phyloP scores from a whole-genome alignment of 495 filamentous ascomycete genomes.

The Halenospora varia region DNA sequence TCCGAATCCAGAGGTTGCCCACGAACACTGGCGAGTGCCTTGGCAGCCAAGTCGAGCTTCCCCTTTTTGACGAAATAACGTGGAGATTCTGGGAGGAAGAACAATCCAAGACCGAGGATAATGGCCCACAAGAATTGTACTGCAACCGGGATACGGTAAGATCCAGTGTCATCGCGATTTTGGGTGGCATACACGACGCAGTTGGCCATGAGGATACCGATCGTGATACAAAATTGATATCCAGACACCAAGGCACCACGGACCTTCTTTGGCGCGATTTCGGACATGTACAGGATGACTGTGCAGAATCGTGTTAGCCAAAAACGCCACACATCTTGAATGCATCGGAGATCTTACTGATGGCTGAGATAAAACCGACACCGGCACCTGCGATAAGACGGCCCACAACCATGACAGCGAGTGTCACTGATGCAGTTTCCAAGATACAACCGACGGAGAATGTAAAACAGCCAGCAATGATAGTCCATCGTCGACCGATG shows the following conservation, averaged over 20 bases:
- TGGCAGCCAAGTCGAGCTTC: conserved; percentile 58
- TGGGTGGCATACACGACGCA: conserved; percentile 67
- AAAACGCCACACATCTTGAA: conserved; percentile 37
- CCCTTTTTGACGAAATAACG: conserved; percentile 75
- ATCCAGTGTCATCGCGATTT: conserved; percentile 54
- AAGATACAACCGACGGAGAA: conserved; percentile 77
- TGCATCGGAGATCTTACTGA: conserved; percentile 54
- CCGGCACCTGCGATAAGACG: conserved; percentile 78
- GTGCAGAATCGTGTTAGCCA: neutral
- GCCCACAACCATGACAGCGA: conserved; percentile 69
- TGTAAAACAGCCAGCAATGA: conserved; percentile 60
- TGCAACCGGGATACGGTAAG: conserved; percentile 67
- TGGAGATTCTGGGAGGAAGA: conserved; percentile 77
- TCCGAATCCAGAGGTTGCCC: conserved; percentile 60
- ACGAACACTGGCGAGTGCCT: conserved; percentile 62
- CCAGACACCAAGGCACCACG: conserved; percentile 65
- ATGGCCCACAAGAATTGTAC: conserved; percentile 65
- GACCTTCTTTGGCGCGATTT: conserved; percentile 57
- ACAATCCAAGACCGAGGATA: conserved; percentile 62
- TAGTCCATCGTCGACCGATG: conserved; percentile 66
- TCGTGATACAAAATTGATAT: conserved; percentile 71
- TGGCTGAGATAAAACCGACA: conserved; percentile 74
- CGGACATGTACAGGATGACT: conserved; percentile 59
- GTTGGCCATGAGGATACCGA: conserved; percentile 68
- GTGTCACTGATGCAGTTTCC: conserved; percentile 61